Evolutionary conservation across 228 moss, liverwort and hornwort genomes (phyloP), one percentile per base, ranked within the genome.

Genomic region (Sphagnum magellanicum): DNA sequence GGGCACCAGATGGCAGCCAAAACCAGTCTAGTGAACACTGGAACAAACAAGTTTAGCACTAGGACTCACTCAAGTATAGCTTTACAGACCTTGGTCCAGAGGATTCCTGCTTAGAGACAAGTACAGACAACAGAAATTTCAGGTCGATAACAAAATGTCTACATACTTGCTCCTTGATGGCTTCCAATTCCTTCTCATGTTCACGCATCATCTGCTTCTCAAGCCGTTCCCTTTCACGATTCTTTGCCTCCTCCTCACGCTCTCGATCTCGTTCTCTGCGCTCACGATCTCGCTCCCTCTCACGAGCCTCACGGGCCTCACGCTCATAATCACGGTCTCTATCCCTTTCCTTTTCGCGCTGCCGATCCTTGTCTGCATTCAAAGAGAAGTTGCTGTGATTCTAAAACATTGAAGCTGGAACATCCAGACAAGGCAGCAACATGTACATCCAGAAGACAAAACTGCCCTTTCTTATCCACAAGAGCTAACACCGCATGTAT

Each of bases 241-340:
- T 78, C 72, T 88, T 94, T 6, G 90, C 89, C 74, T 98, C 98
- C 79, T 98, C 98, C 72, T 94, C 94, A 63, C 98, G 87, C 72
- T 94, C 98, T 50, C 98, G 89, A 79, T 98, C 98, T 65, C 98
- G 81, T 74, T 93, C 93, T 63, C 90, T 83, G 60, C 93, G 93
- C 72, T 98, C 97, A 61, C 93, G 93, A 51, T 98, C 97, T 50
- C 93, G 84, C 74, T 97, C 97, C 69, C 90, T 84, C 70, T 98
- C 88, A 10, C 88, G 84, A 60, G 84, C 88, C 72, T 84, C 82
- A 52, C 83, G 83, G 63, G 65, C 83, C 73, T 87, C 96, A 51
- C 93, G 83, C 51, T 91, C 96, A 66, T 85, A 89, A 72, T 96
- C 96, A 52, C 92, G 87, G 50, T 96, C 92, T 59, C 95, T 89